Percentiles rank a stretch among this genome's conserved stretches.
These are phyloP conservation scores for Globisporangium orthogonon DNA, from an alignment of 352 stramenopile species.

Conservation along the genomic window DNA sequence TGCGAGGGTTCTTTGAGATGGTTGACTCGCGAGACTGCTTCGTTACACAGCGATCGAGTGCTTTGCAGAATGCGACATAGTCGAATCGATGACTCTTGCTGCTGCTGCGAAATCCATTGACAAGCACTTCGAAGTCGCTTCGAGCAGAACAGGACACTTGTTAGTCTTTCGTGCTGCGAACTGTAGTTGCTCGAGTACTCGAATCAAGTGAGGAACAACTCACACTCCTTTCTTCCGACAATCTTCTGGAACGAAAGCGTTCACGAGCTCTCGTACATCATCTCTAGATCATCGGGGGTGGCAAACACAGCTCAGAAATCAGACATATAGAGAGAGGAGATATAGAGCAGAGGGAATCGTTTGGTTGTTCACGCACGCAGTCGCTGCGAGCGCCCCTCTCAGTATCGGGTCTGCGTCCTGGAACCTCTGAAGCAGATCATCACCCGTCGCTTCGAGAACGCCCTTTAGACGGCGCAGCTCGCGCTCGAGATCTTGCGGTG, in stretches of 20 bases:
- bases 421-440: constrained; percentile 12
- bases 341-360: neutral
- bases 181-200: neutral
- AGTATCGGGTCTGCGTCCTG: constrained; percentile 8
- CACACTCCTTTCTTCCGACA: neutral
- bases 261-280: constrained; percentile 1
- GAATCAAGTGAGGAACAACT: neutral
- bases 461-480: neutral
- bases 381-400: constrained; percentile 8
- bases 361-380: neutral
- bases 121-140: constrained; percentile 8
- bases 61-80: neutral
- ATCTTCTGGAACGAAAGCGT: constrained; percentile 1
- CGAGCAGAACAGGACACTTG: neutral
- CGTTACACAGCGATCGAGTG: neutral
- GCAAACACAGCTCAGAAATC: neutral
- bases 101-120: constrained; percentile 1
- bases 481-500: neutral
- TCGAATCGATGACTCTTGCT: neutral
- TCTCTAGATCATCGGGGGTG: neutral
- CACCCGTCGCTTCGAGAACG: neutral
- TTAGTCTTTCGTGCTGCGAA: neutral
- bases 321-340: neutral
- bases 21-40: neutral
- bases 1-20: neutral